phyloP scores from a whole-genome alignment of 305 asterid species.

The Fraxinus albicans region DNA sequence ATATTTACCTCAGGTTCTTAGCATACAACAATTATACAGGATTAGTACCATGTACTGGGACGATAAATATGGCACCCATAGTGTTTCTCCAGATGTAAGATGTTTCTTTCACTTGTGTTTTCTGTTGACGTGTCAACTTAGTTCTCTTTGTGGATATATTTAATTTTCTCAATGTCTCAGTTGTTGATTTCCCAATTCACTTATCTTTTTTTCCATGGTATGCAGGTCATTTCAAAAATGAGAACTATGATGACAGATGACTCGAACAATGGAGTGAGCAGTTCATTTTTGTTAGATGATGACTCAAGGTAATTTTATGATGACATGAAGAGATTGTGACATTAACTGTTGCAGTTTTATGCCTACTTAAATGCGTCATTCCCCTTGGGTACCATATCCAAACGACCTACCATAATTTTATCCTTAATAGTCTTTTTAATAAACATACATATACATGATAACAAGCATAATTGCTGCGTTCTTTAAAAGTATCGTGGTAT shows the following conservation, averaged over 20 bases:
- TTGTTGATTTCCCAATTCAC: background rate
- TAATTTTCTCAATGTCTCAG: background rate
- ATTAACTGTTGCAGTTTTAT: background rate
- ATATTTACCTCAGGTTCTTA: conserved; percentile 62
- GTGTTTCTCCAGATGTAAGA: conserved; percentile 87
- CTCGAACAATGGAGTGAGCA: conserved; percentile 51
- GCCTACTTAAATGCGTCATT: background rate
- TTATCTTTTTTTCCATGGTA: background rate
- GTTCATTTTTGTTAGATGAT: conserved; percentile 63
- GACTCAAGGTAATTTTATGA: conserved; percentile 48
- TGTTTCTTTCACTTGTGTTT: conserved; percentile 22
- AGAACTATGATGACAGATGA: conserved; percentile 63
- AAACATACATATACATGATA: background rate
- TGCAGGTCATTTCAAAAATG: conserved; percentile 65
- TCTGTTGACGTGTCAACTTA: background rate
- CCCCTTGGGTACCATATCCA: background rate
- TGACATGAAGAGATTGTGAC: background rate
- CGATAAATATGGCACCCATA: conserved; percentile 97
- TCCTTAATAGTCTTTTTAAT: background rate
- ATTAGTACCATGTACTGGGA: conserved; percentile 99
- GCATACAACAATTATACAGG: conserved; percentile 95
- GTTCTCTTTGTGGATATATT: background rate
- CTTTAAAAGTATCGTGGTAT: background rate
- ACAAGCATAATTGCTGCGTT: background rate
- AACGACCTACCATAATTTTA: background rate